Conservation (phyloP, 1,139 yeast species). For the Kluyveromyces sp. region DNA sequence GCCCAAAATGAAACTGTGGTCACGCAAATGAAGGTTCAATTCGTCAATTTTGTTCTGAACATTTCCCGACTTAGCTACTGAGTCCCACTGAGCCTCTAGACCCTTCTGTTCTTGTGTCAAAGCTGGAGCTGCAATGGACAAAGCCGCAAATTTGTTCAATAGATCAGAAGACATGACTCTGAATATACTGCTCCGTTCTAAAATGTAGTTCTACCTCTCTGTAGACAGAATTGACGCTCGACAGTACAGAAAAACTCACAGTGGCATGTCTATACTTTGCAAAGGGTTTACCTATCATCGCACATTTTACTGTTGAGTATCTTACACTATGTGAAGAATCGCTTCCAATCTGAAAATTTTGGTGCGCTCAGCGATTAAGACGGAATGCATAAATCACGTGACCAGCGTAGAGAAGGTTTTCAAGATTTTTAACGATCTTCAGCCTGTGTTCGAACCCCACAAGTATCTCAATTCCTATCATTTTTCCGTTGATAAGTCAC, state of each 20-base stretch:
- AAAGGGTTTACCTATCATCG: too few relatives aligned
- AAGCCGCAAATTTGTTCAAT: conserved; percentile 36
- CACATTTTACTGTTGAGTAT: too few relatives aligned
- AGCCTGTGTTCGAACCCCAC: neutral
- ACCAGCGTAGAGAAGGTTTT: too few relatives aligned
- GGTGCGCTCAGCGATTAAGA: neutral
- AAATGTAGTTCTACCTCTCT: too few relatives aligned
- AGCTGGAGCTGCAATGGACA: conserved; percentile 36
- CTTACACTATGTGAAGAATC: too few relatives aligned
- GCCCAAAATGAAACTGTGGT: conserved; percentile 65
- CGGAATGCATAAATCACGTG: neutral
- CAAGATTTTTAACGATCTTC: neutral
- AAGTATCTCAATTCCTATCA: neutral
- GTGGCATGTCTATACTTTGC: too few relatives aligned
- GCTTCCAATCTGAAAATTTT: neutral
- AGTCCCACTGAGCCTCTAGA: conserved; percentile 72
- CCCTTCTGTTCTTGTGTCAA: conserved; percentile 50
- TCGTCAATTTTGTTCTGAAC: conserved; percentile 51
- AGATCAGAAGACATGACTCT: conserved; percentile 35
- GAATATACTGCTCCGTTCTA: conserved; percentile 13
- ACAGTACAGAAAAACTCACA: too few relatives aligned
- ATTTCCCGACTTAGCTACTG: conserved; percentile 50
- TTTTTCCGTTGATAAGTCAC: too few relatives aligned
- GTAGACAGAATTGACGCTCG: too few relatives aligned
- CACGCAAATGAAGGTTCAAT: conserved; percentile 64